Conservation (phyloP, 2,329 filamentous ascomycete genomes). For the Apiospora koreana region DNA sequence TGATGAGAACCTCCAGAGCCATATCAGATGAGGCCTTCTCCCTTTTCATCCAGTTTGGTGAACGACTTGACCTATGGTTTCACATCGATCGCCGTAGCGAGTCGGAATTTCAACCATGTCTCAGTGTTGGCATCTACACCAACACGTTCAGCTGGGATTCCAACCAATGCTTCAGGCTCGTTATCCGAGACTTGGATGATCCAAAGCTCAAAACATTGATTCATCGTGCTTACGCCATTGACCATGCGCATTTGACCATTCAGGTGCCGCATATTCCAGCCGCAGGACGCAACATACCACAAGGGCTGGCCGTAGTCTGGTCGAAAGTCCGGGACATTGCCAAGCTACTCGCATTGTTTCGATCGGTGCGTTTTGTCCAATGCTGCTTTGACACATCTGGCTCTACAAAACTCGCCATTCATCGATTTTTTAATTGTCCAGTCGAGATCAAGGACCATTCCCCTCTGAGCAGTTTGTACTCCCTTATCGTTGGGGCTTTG, state of each 20-base stretch:
- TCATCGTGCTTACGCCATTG: not conserved
- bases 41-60: not conserved
- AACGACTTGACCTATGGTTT: not conserved
- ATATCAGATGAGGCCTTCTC: not conserved
- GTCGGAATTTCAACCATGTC: not conserved
- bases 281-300: not conserved
- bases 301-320: not conserved
- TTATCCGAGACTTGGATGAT: not conserved
- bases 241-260: rapidly evolving
- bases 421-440: not conserved
- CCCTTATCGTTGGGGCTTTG: not conserved
- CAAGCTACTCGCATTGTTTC: not conserved
- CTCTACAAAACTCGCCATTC: not conserved
- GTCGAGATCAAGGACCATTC: not conserved
- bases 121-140: not conserved
- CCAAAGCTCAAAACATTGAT: not conserved
- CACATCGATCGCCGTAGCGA: not conserved
- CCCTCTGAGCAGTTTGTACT: not conserved
- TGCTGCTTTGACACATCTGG: not conserved
- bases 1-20: not conserved
- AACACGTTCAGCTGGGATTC: too few species aligned
- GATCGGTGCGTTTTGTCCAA: not conserved
- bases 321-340: not conserved
- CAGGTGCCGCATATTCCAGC: not conserved
- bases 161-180: not conserved